Evolutionary conservation across 2,329 filamentous ascomycete species (phyloP), one percentile per base, ranked within the genome.

Genomic region (Rhynchosporium graminicola): DNA sequence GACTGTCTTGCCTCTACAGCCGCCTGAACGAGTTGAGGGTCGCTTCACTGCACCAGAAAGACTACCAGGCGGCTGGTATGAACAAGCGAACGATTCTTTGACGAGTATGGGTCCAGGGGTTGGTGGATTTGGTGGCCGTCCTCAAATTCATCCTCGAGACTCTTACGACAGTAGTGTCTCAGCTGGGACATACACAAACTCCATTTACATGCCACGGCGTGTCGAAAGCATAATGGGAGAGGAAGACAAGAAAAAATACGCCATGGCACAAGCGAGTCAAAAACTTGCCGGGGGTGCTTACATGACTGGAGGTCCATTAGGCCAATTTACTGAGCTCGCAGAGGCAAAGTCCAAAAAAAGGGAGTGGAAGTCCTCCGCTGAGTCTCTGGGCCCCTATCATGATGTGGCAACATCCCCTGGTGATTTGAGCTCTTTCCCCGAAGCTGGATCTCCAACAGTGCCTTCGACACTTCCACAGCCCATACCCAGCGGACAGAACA

Each of bases 241-340:
- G 6, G 90, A 95, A 73, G 90, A 94, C 71, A 83, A 86, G 42
- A 83, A 82, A 66, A 89, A 91, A 71, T 91, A 92, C 72, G 83
- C 87, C 70, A 83, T 90, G 70, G 86, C 87, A 1, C 89, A 89
- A 72, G 80, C 82, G 47, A 80, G 76, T 61, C 81, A 83, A 69
- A 58, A 62, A 28, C 57, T 59, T 38, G 47, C 57, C 33, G 73
- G 74, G 36, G 75, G 76, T 45, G 74, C 75, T 50, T 77, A 77
- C 62, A 74, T 76, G 70, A 72, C 60, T 15, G 57, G 75, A 47
- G 75, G 77, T 38, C 73, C 77, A 8, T 72, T 74, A 6, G 79
- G 80, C 2, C 79, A 80, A 46, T 78, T 82, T 7, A 82, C 80
- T 65, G 82, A 83, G 68, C 78, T 82, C 55, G 76, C 78, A 13